Percentiles rank a stretch among this genome's conserved stretches.
phyloP scores from a whole-genome alignment of 306 rosid species.

The Fragaria vesca region DNA sequence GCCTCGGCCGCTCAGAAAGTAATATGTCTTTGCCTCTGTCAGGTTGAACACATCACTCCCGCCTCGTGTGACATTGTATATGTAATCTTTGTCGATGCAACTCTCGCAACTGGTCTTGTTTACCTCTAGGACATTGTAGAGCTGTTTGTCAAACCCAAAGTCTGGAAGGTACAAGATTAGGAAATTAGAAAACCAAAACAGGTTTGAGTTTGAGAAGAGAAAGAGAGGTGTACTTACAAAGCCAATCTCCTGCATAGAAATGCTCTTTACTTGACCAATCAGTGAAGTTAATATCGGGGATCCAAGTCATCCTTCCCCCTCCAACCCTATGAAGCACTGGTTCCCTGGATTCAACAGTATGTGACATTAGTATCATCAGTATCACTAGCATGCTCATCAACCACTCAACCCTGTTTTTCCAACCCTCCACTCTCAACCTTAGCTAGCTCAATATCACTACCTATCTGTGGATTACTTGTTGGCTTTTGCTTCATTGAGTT shows the following conservation, averaged over 20 bases:
- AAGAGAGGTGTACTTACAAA: constrained; percentile 36
- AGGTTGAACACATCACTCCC: constrained; percentile 35
- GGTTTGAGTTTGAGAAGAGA: neutral
- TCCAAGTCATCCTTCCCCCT: constrained; percentile 58
- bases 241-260: constrained; percentile 60
- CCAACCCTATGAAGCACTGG: constrained; percentile 56
- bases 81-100: constrained; percentile 24
- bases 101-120: constrained; percentile 24
- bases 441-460: neutral
- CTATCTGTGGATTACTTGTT: neutral
- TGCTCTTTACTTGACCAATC: constrained; percentile 45
- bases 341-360: constrained; percentile 32
- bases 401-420: constrained; percentile 3
- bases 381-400: neutral
- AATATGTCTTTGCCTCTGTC: constrained; percentile 26
- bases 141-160: constrained; percentile 31
- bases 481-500: neutral
- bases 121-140: constrained; percentile 29
- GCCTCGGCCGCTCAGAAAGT: constrained; percentile 49
- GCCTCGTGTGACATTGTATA: constrained; percentile 20
- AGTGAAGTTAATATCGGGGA: constrained; percentile 42
- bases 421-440: constrained; percentile 10
- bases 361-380: neutral
- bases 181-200: neutral
- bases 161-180: constrained; percentile 18